These are phyloP conservation scores for Selenicereus undatus DNA, from an alignment of 148 eudicot species.

Conservation along the genomic window DNA sequence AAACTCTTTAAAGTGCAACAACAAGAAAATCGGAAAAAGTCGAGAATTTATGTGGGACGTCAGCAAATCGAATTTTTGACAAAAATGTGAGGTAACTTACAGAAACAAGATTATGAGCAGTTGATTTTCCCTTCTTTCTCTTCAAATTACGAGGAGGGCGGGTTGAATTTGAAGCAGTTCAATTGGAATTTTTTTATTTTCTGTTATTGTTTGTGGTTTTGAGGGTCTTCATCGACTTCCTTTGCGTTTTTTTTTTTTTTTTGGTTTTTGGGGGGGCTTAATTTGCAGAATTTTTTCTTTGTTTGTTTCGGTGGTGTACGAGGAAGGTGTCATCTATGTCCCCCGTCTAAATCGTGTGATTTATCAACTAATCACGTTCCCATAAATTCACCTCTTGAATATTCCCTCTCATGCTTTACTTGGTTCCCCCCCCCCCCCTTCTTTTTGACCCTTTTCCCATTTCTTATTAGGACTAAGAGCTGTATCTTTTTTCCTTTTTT, in stretches of 20 bases:
- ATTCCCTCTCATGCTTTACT: too few relatives aligned
- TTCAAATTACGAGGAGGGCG: neutral
- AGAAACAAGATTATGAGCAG: neutral
- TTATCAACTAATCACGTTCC: neutral
- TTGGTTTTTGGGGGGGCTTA: too few relatives aligned
- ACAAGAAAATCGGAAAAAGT: slow-evolving; percentile 1
- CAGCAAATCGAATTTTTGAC: neutral
- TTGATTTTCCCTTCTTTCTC: neutral
- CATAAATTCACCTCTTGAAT: neutral
- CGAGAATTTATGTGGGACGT: neutral
- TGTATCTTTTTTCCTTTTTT: too few relatives aligned
- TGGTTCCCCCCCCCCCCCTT: too few relatives aligned
- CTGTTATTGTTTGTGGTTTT: neutral
- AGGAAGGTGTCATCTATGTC: slow-evolving; percentile 17
- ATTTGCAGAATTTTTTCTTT: neutral
- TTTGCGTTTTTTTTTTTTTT: neutral
- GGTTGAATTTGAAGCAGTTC: neutral
- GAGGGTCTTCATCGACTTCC: neutral
- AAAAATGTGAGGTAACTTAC: neutral
- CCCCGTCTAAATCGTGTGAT: neutral
- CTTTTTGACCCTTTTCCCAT: too few relatives aligned
- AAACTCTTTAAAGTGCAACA: neutral
- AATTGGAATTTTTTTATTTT: neutral
- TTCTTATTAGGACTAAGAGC: too few relatives aligned
- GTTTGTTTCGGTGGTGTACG: slow-evolving; percentile 18